Conservation (phyloP, 2,329 filamentous ascomycete genomes). For the Lachnellula cervina region DNA sequence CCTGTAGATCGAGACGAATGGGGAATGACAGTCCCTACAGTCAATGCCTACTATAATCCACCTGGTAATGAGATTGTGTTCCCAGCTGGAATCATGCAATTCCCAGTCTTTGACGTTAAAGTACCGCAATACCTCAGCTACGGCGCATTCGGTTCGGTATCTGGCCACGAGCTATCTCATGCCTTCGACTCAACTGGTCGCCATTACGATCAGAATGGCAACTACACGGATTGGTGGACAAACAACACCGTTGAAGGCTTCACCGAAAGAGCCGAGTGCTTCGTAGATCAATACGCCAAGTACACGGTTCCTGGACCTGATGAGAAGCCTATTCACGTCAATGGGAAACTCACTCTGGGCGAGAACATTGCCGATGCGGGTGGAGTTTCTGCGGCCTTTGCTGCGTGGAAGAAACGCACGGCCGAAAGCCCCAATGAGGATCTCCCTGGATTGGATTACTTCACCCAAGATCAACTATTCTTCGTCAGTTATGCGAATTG, state of each 20-base stretch:
- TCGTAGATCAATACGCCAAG: slow-evolving; percentile 61
- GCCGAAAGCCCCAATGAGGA: slow-evolving; percentile 44
- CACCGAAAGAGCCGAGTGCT: slow-evolving; percentile 55
- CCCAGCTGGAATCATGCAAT: slow-evolving; percentile 65
- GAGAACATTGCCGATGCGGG: slow-evolving; percentile 72
- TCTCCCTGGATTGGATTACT: slow-evolving; percentile 56
- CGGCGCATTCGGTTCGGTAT: slow-evolving; percentile 63
- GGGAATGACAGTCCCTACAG: slow-evolving; percentile 54
- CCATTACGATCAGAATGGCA: slow-evolving; percentile 60
- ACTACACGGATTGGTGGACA: slow-evolving; percentile 64
- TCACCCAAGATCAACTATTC: slow-evolving; percentile 65
- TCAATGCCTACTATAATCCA: slow-evolving; percentile 65
- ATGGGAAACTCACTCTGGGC: slow-evolving; percentile 58
- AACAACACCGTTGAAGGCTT: slow-evolving; percentile 54
- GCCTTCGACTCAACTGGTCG: slow-evolving; percentile 64
- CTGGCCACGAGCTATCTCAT: slow-evolving; percentile 66
- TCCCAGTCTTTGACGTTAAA: slow-evolving; percentile 58
- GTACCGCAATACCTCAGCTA: slow-evolving; percentile 63
- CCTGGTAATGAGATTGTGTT: slow-evolving; percentile 60
- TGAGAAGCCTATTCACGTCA: slow-evolving; percentile 53
- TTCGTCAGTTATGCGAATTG: slow-evolving; percentile 60
- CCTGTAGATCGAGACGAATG: slow-evolving; percentile 57
- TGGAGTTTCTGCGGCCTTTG: slow-evolving; percentile 57
- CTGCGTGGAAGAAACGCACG: slow-evolving; percentile 59
- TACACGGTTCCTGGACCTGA: slow-evolving; percentile 54